Percentiles rank a stretch among this genome's conserved stretches.
Conservation (phyloP, 1,284 basidiomycete species). For the Fomitopsis pinicola region DNA sequence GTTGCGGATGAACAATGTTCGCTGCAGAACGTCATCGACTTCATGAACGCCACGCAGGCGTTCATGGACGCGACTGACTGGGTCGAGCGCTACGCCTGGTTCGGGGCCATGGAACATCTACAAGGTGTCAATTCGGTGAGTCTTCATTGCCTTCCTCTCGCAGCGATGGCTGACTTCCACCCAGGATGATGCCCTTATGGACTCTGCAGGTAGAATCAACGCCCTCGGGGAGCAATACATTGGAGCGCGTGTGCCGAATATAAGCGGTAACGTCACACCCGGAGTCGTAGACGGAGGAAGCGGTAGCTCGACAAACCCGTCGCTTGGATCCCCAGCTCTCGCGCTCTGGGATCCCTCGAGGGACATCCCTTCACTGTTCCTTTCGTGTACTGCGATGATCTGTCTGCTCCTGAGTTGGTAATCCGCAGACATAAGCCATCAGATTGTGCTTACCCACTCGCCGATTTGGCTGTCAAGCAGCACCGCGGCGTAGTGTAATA, state of each 20-base stretch:
- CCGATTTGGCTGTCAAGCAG: too few species aligned
- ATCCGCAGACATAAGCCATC: not conserved
- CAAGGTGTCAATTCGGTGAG: conserved; percentile 28
- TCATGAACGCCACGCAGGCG: conserved; percentile 36
- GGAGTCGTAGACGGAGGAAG: conserved; percentile 18
- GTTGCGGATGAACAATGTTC: conserved; percentile 30
- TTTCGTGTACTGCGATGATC: not conserved
- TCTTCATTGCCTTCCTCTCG: not conserved
- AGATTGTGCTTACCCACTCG: too few species aligned
- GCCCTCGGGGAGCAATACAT: conserved; percentile 31
- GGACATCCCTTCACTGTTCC: not conserved
- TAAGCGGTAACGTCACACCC: conserved; percentile 18
- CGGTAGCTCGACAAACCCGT: conserved; percentile 2
- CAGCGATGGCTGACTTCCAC: not conserved
- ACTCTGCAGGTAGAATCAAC: conserved; percentile 25
- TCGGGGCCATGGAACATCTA: conserved; percentile 36
- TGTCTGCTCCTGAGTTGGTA: not conserved
- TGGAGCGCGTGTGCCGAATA: conserved; percentile 20
- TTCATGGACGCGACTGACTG: conserved; percentile 39
- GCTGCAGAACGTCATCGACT: conserved; percentile 30
- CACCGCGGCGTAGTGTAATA: too few species aligned
- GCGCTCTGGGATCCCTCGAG: not conserved
- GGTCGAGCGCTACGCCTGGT: conserved; percentile 46
- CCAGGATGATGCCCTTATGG: conserved; percentile 31
- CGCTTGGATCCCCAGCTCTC: not conserved